These are phyloP conservation scores for Cryptococcus sp. DNA, from an alignment of 1,284 basidiomycete species.

Conservation along the genomic window DNA sequence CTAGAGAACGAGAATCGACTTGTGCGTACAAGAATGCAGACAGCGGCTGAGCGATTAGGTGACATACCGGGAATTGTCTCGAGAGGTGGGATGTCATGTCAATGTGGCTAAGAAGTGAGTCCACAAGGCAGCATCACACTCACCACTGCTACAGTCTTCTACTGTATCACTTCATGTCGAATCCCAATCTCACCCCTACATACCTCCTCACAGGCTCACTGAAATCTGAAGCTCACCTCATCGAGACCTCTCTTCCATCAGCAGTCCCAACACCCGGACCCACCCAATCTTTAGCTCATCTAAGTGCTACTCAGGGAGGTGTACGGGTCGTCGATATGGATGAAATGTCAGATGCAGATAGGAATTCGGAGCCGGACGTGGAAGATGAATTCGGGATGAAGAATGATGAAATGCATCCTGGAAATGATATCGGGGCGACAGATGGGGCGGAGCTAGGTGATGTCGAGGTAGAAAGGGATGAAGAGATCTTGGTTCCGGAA, in stretches of 20 bases:
- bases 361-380: slow-evolving; percentile 31
- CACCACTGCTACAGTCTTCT: slow-evolving; percentile 15
- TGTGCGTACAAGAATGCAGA: slow-evolving; percentile 10
- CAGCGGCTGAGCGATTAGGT: slow-evolving; percentile 16
- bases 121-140: neutral
- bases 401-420: slow-evolving; percentile 3
- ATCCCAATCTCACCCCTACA: slow-evolving; percentile 22
- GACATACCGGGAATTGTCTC: slow-evolving; percentile 34
- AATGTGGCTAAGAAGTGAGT: slow-evolving; percentile 40
- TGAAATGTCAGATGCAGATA: slow-evolving; percentile 35
- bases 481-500: slow-evolving; percentile 10
- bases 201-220: slow-evolving; percentile 40
- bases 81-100: slow-evolving; percentile 37
- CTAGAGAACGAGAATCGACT: slow-evolving; percentile 28
- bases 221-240: slow-evolving; percentile 18
- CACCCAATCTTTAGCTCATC: slow-evolving; percentile 25
- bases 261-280: slow-evolving; percentile 3
- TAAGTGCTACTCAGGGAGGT: slow-evolving; percentile 19
- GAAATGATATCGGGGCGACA: slow-evolving; percentile 10
- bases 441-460: slow-evolving; percentile 20
- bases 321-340: slow-evolving; percentile 44
- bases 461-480: slow-evolving; percentile 6
- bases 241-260: slow-evolving; percentile 15
- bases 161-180: slow-evolving; percentile 15
- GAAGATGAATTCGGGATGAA: slow-evolving; percentile 14